phyloP scores from a whole-genome alignment of 768 basidiomycete species.

The Trametes punicea region DNA sequence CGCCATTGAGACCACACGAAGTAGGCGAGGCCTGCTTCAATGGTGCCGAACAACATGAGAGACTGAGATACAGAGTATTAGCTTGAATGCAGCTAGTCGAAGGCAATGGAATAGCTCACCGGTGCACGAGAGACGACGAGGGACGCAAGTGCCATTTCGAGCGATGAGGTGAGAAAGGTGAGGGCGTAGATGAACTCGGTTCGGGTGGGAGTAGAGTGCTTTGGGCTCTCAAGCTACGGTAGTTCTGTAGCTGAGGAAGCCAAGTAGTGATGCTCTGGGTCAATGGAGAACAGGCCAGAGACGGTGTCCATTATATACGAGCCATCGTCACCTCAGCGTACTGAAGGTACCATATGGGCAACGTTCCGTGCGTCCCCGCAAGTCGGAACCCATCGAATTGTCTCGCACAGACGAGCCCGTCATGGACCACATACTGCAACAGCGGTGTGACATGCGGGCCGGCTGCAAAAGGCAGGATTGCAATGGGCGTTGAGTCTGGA shows the following conservation, averaged over 20 bases:
- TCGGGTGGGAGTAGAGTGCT: not conserved
- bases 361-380: slow-evolving; percentile 5
- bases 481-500: slow-evolving; percentile 4
- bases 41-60: slow-evolving; percentile 24
- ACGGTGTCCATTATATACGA: slow-evolving; percentile 13
- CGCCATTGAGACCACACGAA: slow-evolving; percentile 26
- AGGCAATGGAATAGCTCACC: slow-evolving; percentile 10
- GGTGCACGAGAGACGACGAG: slow-evolving; percentile 22
- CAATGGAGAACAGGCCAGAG: slow-evolving; percentile 18
- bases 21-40: slow-evolving; percentile 24
- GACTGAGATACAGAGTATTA: slow-evolving; percentile 18
- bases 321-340: not conserved
- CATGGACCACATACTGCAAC: slow-evolving; percentile 5
- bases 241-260: not conserved
- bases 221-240: not conserved
- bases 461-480: not conserved
- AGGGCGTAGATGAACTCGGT: not conserved
- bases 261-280: slow-evolving; percentile 16
- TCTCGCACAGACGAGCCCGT: slow-evolving; percentile 17
- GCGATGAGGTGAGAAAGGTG: not conserved
- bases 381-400: slow-evolving; percentile 21
- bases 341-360: not conserved
- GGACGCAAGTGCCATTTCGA: slow-evolving; percentile 11
- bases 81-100: not conserved
- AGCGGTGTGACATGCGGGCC: not conserved